Conservation (phyloP, 805 yeast species). For the Tetrapisispora phaffii region DNA sequence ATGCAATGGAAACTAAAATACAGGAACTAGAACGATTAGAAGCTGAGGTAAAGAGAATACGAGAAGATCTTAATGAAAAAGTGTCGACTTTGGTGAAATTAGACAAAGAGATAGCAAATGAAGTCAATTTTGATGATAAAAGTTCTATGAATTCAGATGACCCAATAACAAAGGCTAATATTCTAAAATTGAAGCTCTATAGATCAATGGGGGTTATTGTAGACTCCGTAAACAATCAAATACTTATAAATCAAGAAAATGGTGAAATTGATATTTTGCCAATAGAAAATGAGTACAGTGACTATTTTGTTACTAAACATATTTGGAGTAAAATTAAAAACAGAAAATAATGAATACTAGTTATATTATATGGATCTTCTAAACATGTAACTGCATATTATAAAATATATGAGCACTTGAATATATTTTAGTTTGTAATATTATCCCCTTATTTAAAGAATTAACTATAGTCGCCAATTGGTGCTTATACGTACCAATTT, state of each 20-base stretch:
- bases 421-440: neutral
- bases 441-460: neutral
- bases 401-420: neutral
- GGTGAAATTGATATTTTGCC: constrained; percentile 40
- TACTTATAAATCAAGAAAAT: constrained; percentile 41
- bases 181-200: constrained; percentile 49
- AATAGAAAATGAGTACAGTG: constrained; percentile 45
- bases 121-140: neutral
- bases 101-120: constrained; percentile 1
- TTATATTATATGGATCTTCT: neutral
- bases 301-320: constrained; percentile 61
- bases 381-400: neutral
- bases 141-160: constrained; percentile 4
- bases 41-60: constrained; percentile 12
- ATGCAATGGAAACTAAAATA: constrained; percentile 14
- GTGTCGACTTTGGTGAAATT: constrained; percentile 11
- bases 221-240: constrained; percentile 34
- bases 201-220: constrained; percentile 49
- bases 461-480: neutral
- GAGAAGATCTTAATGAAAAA: constrained; percentile 15
- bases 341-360: neutral
- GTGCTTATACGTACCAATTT: neutral
- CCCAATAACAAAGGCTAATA: constrained; percentile 18
- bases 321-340: constrained; percentile 49
- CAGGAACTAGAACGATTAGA: constrained; percentile 19